Evolutionary conservation across 2,329 filamentous ascomycete species (phyloP), one percentile per base, ranked within the genome.

Genomic region (Hypocreales sp.): DNA sequence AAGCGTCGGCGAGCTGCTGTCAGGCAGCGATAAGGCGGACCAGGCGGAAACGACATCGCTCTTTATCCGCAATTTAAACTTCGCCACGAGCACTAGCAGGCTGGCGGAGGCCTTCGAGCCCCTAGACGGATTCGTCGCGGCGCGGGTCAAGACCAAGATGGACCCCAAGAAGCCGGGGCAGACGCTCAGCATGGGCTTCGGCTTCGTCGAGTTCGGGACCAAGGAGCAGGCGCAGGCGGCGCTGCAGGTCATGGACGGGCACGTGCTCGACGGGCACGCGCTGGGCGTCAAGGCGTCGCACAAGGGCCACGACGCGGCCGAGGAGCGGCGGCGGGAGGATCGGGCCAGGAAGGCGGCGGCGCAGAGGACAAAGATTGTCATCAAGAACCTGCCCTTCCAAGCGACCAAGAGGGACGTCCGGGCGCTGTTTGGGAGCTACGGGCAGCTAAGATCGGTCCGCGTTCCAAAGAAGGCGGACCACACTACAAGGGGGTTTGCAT

Each of bases 301-400:
- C 58, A 84, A 78, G 51, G 82, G 79, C 13, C 64, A 75, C 31
- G 86, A 95, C 55, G 83, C 83, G 12, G 86, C 81, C 2, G 83
- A 92, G 48, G 81, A 92, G 54, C 72, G 80, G 38, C 73, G 79
- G 37, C 78, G 77, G 39, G 78, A 87, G 39, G 84, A 95, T 46
- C 72, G 69, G 37, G 74, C 78, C 27, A 92, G 84, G 64, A 92
- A 87, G 53, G 58, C 70, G 27, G 74, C 80, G 15, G 69, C 68
- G 11, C 72, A 75, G 47, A 70, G 73, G 39, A 94, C 86, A 25
- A 95, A 95, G 66, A 79, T 98, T 46, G 77, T 95, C 54, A 79
- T 98, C 61, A 98, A 95, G 64, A 98, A 98, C 60, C 60, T 98
- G 53, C 87, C 90, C 13, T 98, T 98, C 60, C 83, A 95, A 59